Conservation (phyloP, 495 filamentous ascomycete species). For the Daldinia grandis region DNA sequence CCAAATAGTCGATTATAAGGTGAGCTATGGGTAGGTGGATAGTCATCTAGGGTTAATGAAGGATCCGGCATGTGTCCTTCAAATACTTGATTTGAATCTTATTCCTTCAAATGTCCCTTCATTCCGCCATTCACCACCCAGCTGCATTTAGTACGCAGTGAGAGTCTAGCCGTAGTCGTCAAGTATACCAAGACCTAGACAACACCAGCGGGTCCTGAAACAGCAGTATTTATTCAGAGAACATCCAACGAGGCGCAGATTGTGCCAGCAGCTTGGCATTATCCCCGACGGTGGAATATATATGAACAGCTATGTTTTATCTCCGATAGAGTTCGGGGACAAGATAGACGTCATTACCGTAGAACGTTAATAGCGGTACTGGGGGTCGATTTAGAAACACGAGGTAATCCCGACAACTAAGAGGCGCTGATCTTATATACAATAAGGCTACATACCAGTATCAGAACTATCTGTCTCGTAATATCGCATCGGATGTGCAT, state of each 20-base stretch:
- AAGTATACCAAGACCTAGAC: not conserved
- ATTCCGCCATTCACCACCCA: not conserved
- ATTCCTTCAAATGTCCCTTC: not conserved
- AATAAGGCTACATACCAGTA: not conserved
- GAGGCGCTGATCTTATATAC: not conserved
- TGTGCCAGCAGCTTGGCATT: not conserved
- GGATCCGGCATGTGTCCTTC: not conserved
- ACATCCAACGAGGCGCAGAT: constrained; percentile 15
- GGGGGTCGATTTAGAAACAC: constrained; percentile 12
- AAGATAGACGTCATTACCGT: not conserved
- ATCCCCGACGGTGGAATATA: not conserved
- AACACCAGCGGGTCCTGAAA: not conserved
- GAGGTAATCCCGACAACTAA: not conserved
- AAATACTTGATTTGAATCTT: not conserved
- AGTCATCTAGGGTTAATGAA: not conserved
- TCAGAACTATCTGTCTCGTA: not conserved
- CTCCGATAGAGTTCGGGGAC: not conserved
- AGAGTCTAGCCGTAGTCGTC: not conserved
- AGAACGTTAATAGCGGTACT: not conserved
- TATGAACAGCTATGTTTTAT: not conserved
- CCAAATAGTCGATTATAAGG: not conserved
- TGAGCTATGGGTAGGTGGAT: not conserved
- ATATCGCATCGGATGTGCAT: not conserved
- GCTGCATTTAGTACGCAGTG: not conserved
- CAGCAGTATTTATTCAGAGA: not conserved